Evolutionary conservation across 768 basidiomycete species (phyloP), one percentile per base, ranked within the genome.

Genomic region (Tricholoma bakamatsutake): DNA sequence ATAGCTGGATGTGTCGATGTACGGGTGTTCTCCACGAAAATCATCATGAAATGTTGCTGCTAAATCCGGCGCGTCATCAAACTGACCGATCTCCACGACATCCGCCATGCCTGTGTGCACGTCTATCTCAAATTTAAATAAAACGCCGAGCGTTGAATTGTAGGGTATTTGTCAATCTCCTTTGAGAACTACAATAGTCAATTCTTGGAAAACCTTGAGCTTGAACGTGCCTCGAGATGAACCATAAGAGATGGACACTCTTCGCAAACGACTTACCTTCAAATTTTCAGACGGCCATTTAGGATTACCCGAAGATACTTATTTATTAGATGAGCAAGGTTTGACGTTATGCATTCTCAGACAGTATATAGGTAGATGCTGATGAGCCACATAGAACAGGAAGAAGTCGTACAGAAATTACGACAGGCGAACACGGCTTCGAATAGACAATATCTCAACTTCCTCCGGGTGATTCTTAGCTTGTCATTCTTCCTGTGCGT

Each of bases 291-390:
- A 71, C 24, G 34, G 35, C 21, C 47, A 11, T 17, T 71, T 72
- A 8, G 65, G 62, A 13, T 64, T 71, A 12, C 64, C 61, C 1
- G 62, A 62, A 4, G 68, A 68, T 12, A 57, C 55, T 51, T 49
- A 52, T 18, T 67, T 82, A 18, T 66, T 83, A 18, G 80, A 83
- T 55, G 83, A 84, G 56, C 78, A 83, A 73, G 80, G 82, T 79
- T 48, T 59, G 62, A 12, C 4, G 6, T 31, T 12, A 13, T 13
- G 12, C 27, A 28, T 42, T 50, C 2, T 42, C 40, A 42, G 37
- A n/a, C 10, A 17, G 15, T 17, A 37, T 18, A n/a, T n/a, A n/a
- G n/a, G n/a, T n/a, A 18, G 21, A 24, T 24, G 21, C 21, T 17
- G 21, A 4, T 33, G 37, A 39, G 7, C 48, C 9, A 12, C 39